Base-by-base conservation (phyloP, 257 asterid species). In the Petunia secreta region DNA sequence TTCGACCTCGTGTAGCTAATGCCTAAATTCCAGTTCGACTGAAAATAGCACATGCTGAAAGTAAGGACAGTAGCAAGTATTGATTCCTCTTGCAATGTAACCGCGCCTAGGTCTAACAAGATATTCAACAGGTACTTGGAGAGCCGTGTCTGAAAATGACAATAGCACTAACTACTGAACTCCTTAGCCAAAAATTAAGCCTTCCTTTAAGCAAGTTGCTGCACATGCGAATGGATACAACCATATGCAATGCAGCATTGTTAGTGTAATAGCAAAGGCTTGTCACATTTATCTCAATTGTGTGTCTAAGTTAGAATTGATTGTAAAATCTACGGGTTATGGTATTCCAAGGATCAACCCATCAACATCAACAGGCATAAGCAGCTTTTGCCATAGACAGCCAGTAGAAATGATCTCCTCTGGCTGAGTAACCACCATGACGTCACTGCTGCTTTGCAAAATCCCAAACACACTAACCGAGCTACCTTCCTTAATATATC, bases 311-410 rank as follows among this genome's bases (percentile, higher is more conserved):
- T 41, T 50, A 37, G 39, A 15, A 39, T 48, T 25, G 66, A 48
- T 25, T 41, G 55, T 50, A 14, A 65, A 63, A 16, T 57, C 77
- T n/a, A 59, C 50, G 43, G 15, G 8, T 10, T 75, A 40, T 1
- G 81, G 85, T 48, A 66, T 40, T 16, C 86, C 86, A 13, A 88
- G 59, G 39, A 85, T 74, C 25, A 88, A 75, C 1, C 90, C 91
- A 81, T 88, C 85, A 38, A 81, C 53, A 64, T 88, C 91, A 11
- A 78, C 77, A 1, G 91, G 90, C 13, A 88, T 82, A 43, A 86
- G 85, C 54, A 88, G 80, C 75, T 83, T 86, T 44, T 38, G 63
- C 90, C 87, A 86, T 34, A 77, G 55, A 76, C 89, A 86, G 38
- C 90, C 87, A 0, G 90, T 85, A 4, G 86, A 88, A 58, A 82